Evolutionary conservation across 805 yeast species (phyloP), one percentile per base, ranked within the genome.

Genomic region (Ogataea kodamae): DNA sequence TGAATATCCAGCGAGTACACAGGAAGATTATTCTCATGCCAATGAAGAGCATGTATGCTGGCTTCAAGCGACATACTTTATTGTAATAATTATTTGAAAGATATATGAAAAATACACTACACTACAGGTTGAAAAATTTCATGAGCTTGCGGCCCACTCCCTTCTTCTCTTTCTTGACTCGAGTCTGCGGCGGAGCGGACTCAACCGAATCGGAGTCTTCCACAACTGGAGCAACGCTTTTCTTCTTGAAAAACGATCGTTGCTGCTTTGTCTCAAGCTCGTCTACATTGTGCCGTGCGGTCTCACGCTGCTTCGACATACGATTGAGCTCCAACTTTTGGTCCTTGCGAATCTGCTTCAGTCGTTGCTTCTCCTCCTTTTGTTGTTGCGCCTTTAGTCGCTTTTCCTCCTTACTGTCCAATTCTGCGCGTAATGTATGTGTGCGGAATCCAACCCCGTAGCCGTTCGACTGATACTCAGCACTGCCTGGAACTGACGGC

Each of bases 1-100:
- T 82, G 89, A 53, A 79, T 76, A 39, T 74, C 73, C 2, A 78
- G 69, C 12, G 80, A 70, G 50, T 83, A 84, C 3, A 84, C 79
- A 0, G 94, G 90, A 48, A 76, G 78, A 25, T 75, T 78, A 37
- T 78, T 81, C 39, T 83, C 80, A 49, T 79, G 87, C 87, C 87
- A 79, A 50, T 78, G 82, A 10, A 79, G 70, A 1, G 81, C 68
- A 19, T 78, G 60, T 2, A 79, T 74, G 14, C 55, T 49, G 1
- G 71, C 72, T 17, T 59, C 57, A 9, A 59, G 37, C 9, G 43
- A 31, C 30, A 35, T 35, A 16, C 6, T 9, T 5, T 17, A 21
- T 18, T 18, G 7, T 18, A 15, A 12, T 12, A 18, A 24, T 14
- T 25, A 12, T 17, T 17, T 12, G 23, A n/a, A 23, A 9, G 11